Base-by-base conservation (phyloP, 257 asterid species). In the Solanum tarijense region DNA sequence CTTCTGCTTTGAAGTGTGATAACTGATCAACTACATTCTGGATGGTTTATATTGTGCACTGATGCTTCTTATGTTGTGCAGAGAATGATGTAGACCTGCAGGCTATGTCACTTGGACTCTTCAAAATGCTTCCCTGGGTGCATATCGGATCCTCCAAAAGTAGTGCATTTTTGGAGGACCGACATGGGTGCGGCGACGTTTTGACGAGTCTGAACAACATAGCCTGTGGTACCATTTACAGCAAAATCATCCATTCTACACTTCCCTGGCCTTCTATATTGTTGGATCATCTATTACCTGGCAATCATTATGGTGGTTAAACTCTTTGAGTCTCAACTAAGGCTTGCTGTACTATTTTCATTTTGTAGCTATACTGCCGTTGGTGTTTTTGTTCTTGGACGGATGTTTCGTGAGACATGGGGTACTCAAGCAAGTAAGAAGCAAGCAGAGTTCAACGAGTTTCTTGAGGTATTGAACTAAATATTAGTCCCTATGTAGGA, bases 361-460 rank as follows among this genome's bases (percentile, higher is more conserved):
- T 91, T 90, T 87, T 86, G 89, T 93, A 97, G 98, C 87, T 97
- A 95, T 91, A 93, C 99, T 69, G 99, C 99, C 87, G 98, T 96
- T 89, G 99, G 99, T 23, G 98, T 97, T 82, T 96, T 97, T 89
- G 99, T 97, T 89, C 98, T 97, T 88, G 99, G 99, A 27, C 95
- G 98, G 90, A 92, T 91, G 91, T 95, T 97, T 86, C 92, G 90
- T 83, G 96, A 97, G 90, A 96, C 98, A 82, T 97, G 99, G 99
- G 99, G 98, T 85, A 87, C 95, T 68, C 93, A 91, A 88, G 95
- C 98, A 89, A 91, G 91, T 91, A 93, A 91, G 93, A 97, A 96
- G 94, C 98, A 97, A 91, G 91, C 93, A 52, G 98, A 97, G 92
- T 97, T 96, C 96, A 96, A 96, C n/a, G 94, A 93, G 88, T 96